Evolutionary conservation across 768 basidiomycete species (phyloP), one percentile per base, ranked within the genome.

Genomic region (Tylopilus balloui): DNA sequence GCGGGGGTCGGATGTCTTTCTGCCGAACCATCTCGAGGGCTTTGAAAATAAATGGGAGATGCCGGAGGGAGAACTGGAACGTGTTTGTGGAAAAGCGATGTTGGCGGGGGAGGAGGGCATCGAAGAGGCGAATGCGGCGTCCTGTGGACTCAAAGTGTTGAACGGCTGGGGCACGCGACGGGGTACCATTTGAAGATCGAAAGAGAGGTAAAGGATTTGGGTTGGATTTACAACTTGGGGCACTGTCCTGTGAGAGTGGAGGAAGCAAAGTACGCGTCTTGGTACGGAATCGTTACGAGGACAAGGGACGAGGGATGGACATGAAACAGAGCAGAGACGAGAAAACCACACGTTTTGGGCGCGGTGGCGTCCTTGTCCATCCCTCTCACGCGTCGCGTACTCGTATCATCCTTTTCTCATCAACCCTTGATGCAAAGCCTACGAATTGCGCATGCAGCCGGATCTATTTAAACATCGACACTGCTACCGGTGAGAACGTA

Each of bases 21-120:
- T 74, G 13, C 67, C 74, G 62, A 88, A 88, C 86, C 86, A 88
- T 72, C 78, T 82, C 0, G 82, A 77, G 2, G 86, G 81, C 54
- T 77, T 83, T 24, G 84, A 70, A 34, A 88, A 71, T 55, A 88
- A 78, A 29, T 81, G 75, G 1, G 83, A 76, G 49, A 88, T 74
- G 4, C 83, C 80, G 3, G 72, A 73, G 13, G 86, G 86, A 0
- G 86, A 88, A 9, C 67, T 71, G 6, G 86, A 81, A 57, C 85
- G 84, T 24, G 73, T 62, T 37, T 62, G 61, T 32, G 77, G 71
- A 51, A 72, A 70, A 23, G 62, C 67, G 27, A 71, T 59, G 34
- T 69, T 67, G 35, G 72, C 62, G 23, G 70, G 67, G 9, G 69
- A 68, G 7, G 68, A 19, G 34, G 69, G 65, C 3, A 49, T 51